Evolutionary conservation across 1,284 basidiomycete species (phyloP).

Genomic region (Ganoderma lucidum): DNA sequence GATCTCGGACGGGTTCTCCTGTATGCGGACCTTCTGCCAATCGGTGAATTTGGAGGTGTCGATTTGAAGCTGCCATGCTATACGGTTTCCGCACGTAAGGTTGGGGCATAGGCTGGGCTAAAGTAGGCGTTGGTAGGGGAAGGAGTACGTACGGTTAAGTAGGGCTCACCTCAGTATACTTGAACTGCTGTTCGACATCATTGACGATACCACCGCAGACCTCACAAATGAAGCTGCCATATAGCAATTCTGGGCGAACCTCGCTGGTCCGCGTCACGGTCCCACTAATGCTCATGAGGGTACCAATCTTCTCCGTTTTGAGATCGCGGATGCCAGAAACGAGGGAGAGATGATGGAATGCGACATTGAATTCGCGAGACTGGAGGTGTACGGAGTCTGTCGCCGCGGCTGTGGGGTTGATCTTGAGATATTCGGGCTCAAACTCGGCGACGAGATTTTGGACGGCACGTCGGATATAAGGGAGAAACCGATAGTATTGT

Average conservation of each 20-base stretch:
- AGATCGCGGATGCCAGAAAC: slow-evolving; percentile 97
- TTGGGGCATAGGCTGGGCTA: slow-evolving; percentile 95
- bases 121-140: slow-evolving; percentile 14
- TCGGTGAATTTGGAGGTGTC: slow-evolving; percentile 98
- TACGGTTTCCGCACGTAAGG: slow-evolving; percentile 90
- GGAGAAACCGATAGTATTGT: slow-evolving; percentile 97
- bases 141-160: not conserved
- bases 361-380: slow-evolving; percentile 93
- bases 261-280: slow-evolving; percentile 98
- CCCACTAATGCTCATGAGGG: slow-evolving; percentile 92
- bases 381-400: slow-evolving; percentile 87
- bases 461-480: slow-evolving; percentile 91
- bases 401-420: slow-evolving; percentile 82
- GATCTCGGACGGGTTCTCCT: slow-evolving; percentile 99
- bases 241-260: slow-evolving; percentile 94
- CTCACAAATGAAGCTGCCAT: slow-evolving; percentile 93
- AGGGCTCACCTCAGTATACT: slow-evolving; percentile 91
- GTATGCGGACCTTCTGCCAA: slow-evolving; percentile 99
- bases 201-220: slow-evolving; percentile 88
- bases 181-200: slow-evolving; percentile 99
- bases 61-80: slow-evolving; percentile 94
- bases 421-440: slow-evolving; percentile 93
- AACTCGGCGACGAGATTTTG: slow-evolving; percentile 89
- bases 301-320: slow-evolving; percentile 92
- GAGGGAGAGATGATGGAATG: slow-evolving; percentile 96